Conservation (phyloP, 768 basidiomycete genomes). For the Mycena galopus region DNA sequence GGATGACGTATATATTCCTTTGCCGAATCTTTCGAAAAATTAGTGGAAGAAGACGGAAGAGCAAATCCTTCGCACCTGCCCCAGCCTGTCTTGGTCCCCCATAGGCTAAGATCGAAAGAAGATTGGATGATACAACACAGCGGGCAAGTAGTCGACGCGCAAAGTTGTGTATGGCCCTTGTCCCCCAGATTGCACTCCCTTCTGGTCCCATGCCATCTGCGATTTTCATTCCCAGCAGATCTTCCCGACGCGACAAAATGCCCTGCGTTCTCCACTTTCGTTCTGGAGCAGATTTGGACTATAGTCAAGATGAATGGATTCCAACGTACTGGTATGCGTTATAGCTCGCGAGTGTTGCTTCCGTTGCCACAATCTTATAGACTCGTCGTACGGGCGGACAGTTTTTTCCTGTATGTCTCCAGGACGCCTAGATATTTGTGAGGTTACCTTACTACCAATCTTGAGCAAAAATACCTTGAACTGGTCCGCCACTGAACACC, state of each 20-base stretch:
- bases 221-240: constrained; percentile 77
- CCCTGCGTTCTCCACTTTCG: constrained; percentile 69
- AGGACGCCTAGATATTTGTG: constrained; percentile 54
- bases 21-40: constrained; percentile 64
- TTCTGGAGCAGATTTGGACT: constrained; percentile 47
- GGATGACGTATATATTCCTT: constrained; percentile 81
- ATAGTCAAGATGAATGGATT: not conserved
- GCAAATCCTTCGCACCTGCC: constrained; percentile 62
- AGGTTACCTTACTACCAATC: not conserved
- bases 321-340: constrained; percentile 69
- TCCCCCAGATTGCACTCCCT: constrained; percentile 76
- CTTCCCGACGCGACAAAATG: constrained; percentile 67
- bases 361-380: constrained; percentile 72
- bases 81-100: constrained; percentile 80
- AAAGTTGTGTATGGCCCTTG: constrained; percentile 67
- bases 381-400: constrained; percentile 72
- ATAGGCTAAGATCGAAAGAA: constrained; percentile 73
- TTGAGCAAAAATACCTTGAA: constrained; percentile 56
- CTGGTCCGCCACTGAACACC: constrained; percentile 66
- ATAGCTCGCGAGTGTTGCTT: constrained; percentile 65
- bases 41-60: not conserved
- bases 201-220: constrained; percentile 82
- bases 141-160: constrained; percentile 68
- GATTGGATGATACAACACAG: constrained; percentile 74
- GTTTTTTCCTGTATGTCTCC: constrained; percentile 68